Evolutionary conservation across 805 yeast species (phyloP).

Genomic region (Hanseniaspora vineae): DNA sequence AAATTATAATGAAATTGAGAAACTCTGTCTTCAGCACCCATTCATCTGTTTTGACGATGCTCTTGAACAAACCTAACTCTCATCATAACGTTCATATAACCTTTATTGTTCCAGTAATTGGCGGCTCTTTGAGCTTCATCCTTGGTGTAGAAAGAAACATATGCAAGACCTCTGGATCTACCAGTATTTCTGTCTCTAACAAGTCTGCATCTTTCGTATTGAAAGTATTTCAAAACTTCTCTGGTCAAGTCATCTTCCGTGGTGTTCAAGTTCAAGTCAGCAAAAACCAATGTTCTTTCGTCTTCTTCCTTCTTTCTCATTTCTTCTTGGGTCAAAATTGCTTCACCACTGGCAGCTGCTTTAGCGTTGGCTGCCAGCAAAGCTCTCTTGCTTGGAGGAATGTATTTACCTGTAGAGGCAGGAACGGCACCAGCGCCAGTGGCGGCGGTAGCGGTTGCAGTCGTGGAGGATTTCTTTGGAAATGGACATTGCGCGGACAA

Average conservation of each 20-base stretch:
- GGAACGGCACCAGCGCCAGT: slow-evolving; percentile 23
- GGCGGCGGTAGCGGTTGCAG: slow-evolving; percentile 20
- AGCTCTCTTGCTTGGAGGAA: slow-evolving; percentile 48
- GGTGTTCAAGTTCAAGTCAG: slow-evolving; percentile 79
- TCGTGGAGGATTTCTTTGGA: slow-evolving; percentile 65
- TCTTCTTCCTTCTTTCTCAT: slow-evolving; percentile 58
- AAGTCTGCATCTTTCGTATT: slow-evolving; percentile 62
- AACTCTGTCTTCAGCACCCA: background rate
- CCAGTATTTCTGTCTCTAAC: slow-evolving; percentile 90
- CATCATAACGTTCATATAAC: slow-evolving; percentile 81
- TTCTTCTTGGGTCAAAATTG: slow-evolving; percentile 28
- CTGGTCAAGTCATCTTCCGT: slow-evolving; percentile 68
- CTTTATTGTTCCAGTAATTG: slow-evolving; percentile 71
- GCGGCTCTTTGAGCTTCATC: slow-evolving; percentile 65
- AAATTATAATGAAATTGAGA: background rate
- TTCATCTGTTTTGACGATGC: background rate
- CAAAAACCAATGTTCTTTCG: slow-evolving; percentile 73
- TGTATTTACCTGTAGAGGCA: slow-evolving; percentile 32
- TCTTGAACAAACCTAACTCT: slow-evolving; percentile 48
- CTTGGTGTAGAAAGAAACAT: slow-evolving; percentile 65
- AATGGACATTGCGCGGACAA: slow-evolving; percentile 92
- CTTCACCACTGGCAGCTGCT: slow-evolving; percentile 29
- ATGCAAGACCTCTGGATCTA: slow-evolving; percentile 90
- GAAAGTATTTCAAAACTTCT: slow-evolving; percentile 53
- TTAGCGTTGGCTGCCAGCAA: slow-evolving; percentile 23